Conservation (phyloP, 176 grass and related monocot genomes). For the Lolium rigidum region DNA sequence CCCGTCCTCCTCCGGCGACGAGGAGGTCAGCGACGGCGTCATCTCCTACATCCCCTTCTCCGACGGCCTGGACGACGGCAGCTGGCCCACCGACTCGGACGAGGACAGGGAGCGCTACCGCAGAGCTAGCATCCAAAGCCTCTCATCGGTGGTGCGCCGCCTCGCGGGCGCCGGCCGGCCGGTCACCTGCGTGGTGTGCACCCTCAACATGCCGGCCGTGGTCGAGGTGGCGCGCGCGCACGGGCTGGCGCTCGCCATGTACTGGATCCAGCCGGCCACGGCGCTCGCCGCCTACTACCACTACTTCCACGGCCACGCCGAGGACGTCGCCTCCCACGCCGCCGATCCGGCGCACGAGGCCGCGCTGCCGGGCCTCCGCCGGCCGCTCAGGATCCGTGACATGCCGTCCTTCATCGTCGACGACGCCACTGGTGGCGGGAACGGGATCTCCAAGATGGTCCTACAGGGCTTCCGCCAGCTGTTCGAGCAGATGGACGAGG, state of each 20-base stretch:
- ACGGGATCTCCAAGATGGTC: not conserved
- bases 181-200: conserved; percentile 44
- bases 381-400: conserved; percentile 32
- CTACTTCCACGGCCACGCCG: conserved; percentile 43
- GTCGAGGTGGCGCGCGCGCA: conserved; percentile 42
- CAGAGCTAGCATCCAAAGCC: not conserved
- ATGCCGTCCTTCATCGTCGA: conserved; percentile 44
- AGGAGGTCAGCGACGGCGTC: conserved; percentile 41
- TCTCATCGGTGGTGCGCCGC: conserved; percentile 22
- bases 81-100: not conserved
- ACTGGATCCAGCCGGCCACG: conserved; percentile 52
- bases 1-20: not conserved
- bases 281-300: conserved; percentile 46
- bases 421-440: not conserved
- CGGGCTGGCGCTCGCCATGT: conserved; percentile 30
- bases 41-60: conserved; percentile 41
- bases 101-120: not conserved
- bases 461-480: not conserved
- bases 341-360: not conserved
- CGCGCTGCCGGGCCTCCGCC: conserved; percentile 22
- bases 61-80: conserved; percentile 32
- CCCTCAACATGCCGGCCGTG: conserved; percentile 26
- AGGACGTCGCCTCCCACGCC: not conserved
- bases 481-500: not conserved
- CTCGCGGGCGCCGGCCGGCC: not conserved